Evolutionary conservation across 805 yeast species (phyloP).

Genomic region (Saccharomycopsis capsularis): DNA sequence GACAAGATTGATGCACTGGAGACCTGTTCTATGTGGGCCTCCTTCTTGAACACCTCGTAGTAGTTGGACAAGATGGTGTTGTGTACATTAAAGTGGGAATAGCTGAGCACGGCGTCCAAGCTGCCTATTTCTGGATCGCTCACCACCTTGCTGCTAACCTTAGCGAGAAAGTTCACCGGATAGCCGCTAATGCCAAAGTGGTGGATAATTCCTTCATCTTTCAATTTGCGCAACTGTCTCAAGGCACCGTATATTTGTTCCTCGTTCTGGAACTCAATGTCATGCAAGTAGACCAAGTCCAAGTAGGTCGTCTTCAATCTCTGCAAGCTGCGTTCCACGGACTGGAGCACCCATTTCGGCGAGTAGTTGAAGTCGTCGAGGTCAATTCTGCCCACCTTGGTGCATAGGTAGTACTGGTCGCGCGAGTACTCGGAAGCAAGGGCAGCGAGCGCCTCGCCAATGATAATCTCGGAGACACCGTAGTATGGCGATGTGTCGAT

Average conservation of each 20-base stretch:
- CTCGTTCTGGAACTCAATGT: conserved; percentile 69
- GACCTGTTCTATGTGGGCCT: conserved; percentile 51
- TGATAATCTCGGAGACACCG: conserved; percentile 73
- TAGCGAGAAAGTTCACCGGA: conserved; percentile 63
- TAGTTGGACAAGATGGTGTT: conserved; percentile 48
- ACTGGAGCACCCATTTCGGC: conserved; percentile 47
- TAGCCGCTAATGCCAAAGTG: conserved; percentile 82
- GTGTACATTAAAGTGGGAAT: conserved; percentile 78
- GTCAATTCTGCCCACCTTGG: conserved; percentile 78
- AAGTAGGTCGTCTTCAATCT: conserved; percentile 62
- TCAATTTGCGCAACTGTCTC: conserved; percentile 48
- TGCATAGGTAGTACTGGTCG: conserved; percentile 60
- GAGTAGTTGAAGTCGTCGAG: conserved; percentile 71
- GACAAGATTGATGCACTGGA: conserved; percentile 80
- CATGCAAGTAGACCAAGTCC: conserved; percentile 83
- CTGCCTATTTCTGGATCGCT: conserved; percentile 43
- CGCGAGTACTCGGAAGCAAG: conserved; percentile 40
- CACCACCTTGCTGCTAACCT: conserved; percentile 38
- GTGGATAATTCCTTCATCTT: conserved; percentile 53
- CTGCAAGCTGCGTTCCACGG: conserved; percentile 59
- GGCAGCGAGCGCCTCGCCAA: conserved; percentile 57
- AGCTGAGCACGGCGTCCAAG: conserved; percentile 70
- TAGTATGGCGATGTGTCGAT: conserved; percentile 91
- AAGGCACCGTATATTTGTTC: conserved; percentile 56
- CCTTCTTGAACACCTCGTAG: conserved; percentile 40